A percentile compares a stretch with the other conserved stretches of the same genome.
These are phyloP conservation scores for Kodamaea alishanica DNA, from an alignment of 1,139 yeast species.

Conservation along the genomic window DNA sequence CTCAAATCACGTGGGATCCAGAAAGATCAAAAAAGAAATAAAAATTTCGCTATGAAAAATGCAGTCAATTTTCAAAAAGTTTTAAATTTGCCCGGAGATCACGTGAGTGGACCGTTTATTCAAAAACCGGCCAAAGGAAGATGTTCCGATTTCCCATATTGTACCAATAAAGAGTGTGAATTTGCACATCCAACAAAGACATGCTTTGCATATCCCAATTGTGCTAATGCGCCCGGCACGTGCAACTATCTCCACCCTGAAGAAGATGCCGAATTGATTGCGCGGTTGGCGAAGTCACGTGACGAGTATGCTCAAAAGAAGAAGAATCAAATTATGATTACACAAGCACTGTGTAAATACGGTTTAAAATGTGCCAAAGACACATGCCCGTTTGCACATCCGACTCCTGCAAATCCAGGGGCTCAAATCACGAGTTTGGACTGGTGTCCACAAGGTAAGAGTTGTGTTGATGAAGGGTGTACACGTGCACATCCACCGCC, in stretches of 20 bases:
- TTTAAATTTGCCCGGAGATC: slow-evolving; percentile 30
- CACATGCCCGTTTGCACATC: slow-evolving; percentile 84
- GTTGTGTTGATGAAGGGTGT: slow-evolving; percentile 60
- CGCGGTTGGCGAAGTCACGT: slow-evolving; percentile 58
- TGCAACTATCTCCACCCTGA: slow-evolving; percentile 82
- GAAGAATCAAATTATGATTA: slow-evolving; percentile 19
- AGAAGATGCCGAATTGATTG: slow-evolving; percentile 71
- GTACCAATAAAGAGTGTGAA: slow-evolving; percentile 63
- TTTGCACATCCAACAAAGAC: slow-evolving; percentile 76
- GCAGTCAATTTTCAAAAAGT: slow-evolving; percentile 41
- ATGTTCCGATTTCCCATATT: slow-evolving; percentile 76
- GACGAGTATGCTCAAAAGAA: slow-evolving; percentile 46
- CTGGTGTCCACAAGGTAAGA: slow-evolving; percentile 74
- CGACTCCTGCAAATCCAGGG: slow-evolving; percentile 77
- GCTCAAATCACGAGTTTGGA: slow-evolving; percentile 65
- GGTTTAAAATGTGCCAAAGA: slow-evolving; percentile 73
- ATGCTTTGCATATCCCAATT: slow-evolving; percentile 75
- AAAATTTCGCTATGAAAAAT: slow-evolving; percentile 34
- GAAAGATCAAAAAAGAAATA: slow-evolving; percentile 9
- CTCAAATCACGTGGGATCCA: slow-evolving; percentile 11
- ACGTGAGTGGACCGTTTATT: slow-evolving; percentile 21
- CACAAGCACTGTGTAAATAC: slow-evolving; percentile 61
- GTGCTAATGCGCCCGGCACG: slow-evolving; percentile 77
- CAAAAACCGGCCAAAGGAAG: slow-evolving; percentile 56
- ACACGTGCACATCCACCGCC: slow-evolving; percentile 81